Evolutionary conservation across 495 filamentous ascomycete genomes (phyloP), one percentile per base, ranked within the genome.

Genomic region (Xanthoparmelia taractica): DNA sequence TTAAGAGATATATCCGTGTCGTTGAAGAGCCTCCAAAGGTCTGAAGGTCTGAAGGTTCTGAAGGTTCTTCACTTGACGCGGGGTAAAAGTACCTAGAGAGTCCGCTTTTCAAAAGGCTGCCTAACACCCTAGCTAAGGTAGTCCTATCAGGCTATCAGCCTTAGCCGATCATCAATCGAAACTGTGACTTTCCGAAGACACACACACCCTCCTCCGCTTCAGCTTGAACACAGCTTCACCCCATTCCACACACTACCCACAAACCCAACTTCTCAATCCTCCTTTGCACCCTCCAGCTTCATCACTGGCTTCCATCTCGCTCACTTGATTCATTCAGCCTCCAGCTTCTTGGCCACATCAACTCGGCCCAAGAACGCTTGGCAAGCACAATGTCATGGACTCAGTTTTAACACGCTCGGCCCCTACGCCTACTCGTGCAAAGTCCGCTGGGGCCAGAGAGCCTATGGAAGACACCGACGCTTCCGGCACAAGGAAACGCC

Each of bases 401-500:
- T 65, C 69, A 61, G 65, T 63, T 58, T 58, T 66, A 63, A 64
- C 62, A 66, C 65, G 56, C 48, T 57, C 67, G 34, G 57, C 66
- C 48, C 45, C 37, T 41, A 69, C 65, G 12, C 57, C 61, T 45
- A 57, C 67, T 60, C 61, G 70, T 58, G 66, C 67, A 63, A 68
- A 67, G 40, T 74, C 70, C 62, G 67, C 64, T 36, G 70, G 74
- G 62, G 70, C 73, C 36, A 72, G 74, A 68, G 78, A 80, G 73
- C 75, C 75, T 68, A 81, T 84, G 77, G 84, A 85, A 74, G 81
- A 84, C 70, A 70, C 72, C 55, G 75, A 82, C 66, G 73, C 78
- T 60, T 77, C 81, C 58, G 73, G 74, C 58, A 82, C 79, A 65
- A 79, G 83, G 69, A 87, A 87, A 74, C 82, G 84, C 65, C 84